Evolutionary conservation across 306 rosid genomes (phyloP).

Genomic region (Carpinus fangiana): DNA sequence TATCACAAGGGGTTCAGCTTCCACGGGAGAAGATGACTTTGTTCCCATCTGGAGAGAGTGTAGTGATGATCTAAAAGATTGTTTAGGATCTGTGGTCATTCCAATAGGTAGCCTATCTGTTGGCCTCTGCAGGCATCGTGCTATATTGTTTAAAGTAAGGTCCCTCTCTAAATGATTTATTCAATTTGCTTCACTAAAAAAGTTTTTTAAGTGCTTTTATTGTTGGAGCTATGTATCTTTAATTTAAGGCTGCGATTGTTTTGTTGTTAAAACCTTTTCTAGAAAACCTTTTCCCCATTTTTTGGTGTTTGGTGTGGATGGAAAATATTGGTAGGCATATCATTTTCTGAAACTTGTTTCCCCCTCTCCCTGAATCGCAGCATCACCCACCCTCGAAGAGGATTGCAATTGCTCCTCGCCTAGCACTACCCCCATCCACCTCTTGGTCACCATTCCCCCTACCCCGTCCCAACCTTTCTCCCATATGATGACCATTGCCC

Average conservation of each 20-base stretch:
- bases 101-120: slow-evolving; percentile 89
- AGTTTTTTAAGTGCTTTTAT: slow-evolving; percentile 23
- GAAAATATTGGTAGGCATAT: no score
- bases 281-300: no score
- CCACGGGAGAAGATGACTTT: slow-evolving; percentile 68
- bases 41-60: slow-evolving; percentile 75
- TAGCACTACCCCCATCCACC: no score
- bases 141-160: slow-evolving; percentile 91
- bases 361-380: no score
- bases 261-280: no score
- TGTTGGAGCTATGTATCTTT: slow-evolving; percentile 4
- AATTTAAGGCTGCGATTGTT: neutral
- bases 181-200: slow-evolving; percentile 3
- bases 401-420: no score
- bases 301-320: no score
- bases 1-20: slow-evolving; percentile 82
- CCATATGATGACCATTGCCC: no score
- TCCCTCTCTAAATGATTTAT: slow-evolving; percentile 8
- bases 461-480: no score
- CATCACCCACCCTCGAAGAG: no score
- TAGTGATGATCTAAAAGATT: slow-evolving; percentile 76
- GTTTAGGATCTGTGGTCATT: slow-evolving; percentile 91
- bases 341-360: no score
- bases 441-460: no score
- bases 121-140: slow-evolving; percentile 98